Conservation (phyloP, 2,329 filamentous ascomycete genomes). For the Exophiala calicioides region DNA sequence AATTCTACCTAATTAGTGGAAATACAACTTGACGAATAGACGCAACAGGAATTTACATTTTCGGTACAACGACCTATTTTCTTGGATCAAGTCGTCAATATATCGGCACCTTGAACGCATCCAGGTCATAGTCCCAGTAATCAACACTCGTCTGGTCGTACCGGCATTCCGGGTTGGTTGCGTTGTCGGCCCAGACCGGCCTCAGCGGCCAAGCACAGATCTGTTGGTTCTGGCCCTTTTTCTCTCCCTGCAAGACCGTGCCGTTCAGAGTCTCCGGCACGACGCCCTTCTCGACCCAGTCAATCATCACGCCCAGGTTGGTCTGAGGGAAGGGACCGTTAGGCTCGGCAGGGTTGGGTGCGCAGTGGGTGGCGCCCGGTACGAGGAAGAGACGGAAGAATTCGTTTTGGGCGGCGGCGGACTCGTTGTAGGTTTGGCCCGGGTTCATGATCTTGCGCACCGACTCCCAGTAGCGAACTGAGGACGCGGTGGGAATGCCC, state of each 20-base stretch:
- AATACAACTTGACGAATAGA: too few relatives aligned
- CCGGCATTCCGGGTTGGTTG: slow-evolving; percentile 42
- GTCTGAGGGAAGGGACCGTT: slow-evolving; percentile 47
- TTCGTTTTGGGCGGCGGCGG: slow-evolving; percentile 46
- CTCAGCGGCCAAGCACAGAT: slow-evolving; percentile 40
- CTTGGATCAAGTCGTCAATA: too few relatives aligned
- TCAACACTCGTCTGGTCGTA: slow-evolving; percentile 43
- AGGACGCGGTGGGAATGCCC: slow-evolving; percentile 55
- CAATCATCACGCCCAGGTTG: slow-evolving; percentile 50
- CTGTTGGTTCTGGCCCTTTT: slow-evolving; percentile 38
- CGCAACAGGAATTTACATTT: too few relatives aligned
- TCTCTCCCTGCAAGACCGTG: slow-evolving; percentile 33
- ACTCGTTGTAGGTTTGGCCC: slow-evolving; percentile 40
- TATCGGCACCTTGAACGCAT: slow-evolving; percentile 43
- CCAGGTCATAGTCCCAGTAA: slow-evolving; percentile 43
- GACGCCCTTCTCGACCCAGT: slow-evolving; percentile 55
- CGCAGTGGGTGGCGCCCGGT: slow-evolving; percentile 57
- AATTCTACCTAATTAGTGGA: too few relatives aligned
- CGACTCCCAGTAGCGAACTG: slow-evolving; percentile 57
- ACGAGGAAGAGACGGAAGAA: slow-evolving; percentile 60
- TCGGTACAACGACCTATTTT: too few relatives aligned
- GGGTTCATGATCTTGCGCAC: slow-evolving; percentile 56
- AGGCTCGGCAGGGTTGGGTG: slow-evolving; percentile 48
- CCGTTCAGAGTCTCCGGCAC: slow-evolving; percentile 49
- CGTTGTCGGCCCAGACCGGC: slow-evolving; percentile 36